Base-by-base conservation (phyloP, 2,329 filamentous ascomycete genomes). In the Diplocarpon mali region DNA sequence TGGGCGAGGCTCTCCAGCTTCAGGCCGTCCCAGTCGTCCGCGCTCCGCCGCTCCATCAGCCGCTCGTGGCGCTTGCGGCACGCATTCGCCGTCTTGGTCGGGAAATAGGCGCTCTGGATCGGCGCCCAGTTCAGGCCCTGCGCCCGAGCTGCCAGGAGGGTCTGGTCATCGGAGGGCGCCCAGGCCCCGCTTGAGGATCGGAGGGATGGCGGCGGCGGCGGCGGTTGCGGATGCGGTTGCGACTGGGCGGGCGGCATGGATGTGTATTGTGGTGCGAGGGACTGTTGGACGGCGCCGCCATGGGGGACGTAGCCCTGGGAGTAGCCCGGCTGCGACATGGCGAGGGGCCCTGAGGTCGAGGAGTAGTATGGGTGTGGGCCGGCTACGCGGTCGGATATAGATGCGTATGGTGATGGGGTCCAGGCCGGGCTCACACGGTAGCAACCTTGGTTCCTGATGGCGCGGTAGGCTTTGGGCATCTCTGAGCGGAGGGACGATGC, bases 31-130 rank as follows among this genome's bases (percentile, higher is more conserved):
- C 85, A 92, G 57, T 89, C 83, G 46, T 60, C 70, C 60, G 46
- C 61, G 52, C 46, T 57, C 4, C 54, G 72, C 53, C 81, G 78
- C 65, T 90, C 83, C 71, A 90, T 80, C 53, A 94, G 68, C 34
- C 87, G 75, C 65, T 94, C 87, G 58, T 93, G 86, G 44, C 87
- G 78, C 67, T 94, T 94, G 52, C 87, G 84, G 66, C 87, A 94
- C 14, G 88, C 88, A 62, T 62, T 62, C 2, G 59, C 69, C 8
- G 76, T 78, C 69, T 94, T 94, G 61, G 66, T 71, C 1, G 81
- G 83, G 62, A 94, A 94, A 65, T 86, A 78, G 50, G 73, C 76
- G 49, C 72, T 71, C 56, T 87, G 80, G 60, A 93, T 92, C 56
- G 85, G 81, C 43, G 76, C 75, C 87, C 87, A 94, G 65, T 89